Evolutionary conservation across 2,329 filamentous ascomycete species (phyloP).

Genomic region (Ascochyta pisi): DNA sequence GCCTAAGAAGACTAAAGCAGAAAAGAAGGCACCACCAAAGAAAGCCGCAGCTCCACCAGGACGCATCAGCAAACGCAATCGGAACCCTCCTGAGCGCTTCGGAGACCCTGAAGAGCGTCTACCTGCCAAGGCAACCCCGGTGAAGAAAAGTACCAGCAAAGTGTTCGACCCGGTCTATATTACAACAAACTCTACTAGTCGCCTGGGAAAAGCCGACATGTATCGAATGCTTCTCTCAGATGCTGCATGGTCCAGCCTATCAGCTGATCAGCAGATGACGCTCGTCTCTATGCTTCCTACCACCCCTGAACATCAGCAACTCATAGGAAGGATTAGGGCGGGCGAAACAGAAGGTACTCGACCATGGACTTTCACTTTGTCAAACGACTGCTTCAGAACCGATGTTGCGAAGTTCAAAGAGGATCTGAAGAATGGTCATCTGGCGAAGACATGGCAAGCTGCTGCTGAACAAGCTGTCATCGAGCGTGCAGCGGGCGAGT

Average conservation of each 20-base stretch:
- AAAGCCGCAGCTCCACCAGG: conserved; percentile 13
- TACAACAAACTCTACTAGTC: conserved; percentile 40
- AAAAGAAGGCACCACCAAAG: conserved; percentile 18
- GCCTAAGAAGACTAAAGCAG: conserved; percentile 9
- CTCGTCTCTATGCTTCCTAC: conserved; percentile 37
- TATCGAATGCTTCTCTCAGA: conserved; percentile 43
- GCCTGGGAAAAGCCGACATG: conserved; percentile 42
- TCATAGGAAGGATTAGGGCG: conserved; percentile 21
- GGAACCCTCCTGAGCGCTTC: conserved; percentile 40
- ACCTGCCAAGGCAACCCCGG: conserved; percentile 10
- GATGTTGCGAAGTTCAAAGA: conserved; percentile 62
- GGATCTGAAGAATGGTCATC: conserved; percentile 62
- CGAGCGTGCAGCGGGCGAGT: conserved; percentile 61
- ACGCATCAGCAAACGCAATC: conserved; percentile 33
- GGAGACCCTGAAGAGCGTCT: conserved; percentile 18
- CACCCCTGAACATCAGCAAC: conserved; percentile 21
- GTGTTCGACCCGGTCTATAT: conserved; percentile 42
- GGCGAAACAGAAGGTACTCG: conserved; percentile 26
- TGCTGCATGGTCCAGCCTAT: conserved; percentile 41
- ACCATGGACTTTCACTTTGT: conserved; percentile 32
- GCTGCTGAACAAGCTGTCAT: conserved; percentile 61
- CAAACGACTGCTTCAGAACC: conserved; percentile 58
- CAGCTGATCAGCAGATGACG: conserved; percentile 24
- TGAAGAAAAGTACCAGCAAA: conserved; percentile 23
- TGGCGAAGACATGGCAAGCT: conserved; percentile 64